Evolutionary conservation across 1,284 basidiomycete species (phyloP), one percentile per base, ranked within the genome.

Genomic region (Paramarasmius palmivorus): DNA sequence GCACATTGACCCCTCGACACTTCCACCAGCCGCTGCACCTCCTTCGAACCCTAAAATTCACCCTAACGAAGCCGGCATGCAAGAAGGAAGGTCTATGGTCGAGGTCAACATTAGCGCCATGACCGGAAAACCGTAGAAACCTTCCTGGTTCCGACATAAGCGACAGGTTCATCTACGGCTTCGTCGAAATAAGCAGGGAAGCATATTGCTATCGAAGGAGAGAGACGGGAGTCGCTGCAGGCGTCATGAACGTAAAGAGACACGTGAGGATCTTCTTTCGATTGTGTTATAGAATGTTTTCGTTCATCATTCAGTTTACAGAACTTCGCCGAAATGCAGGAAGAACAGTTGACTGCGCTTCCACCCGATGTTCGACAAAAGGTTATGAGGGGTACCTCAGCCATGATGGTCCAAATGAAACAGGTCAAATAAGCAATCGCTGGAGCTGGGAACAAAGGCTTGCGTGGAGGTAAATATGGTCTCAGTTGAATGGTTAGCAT

Each of bases 151-250:
- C 93, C 6, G 94, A 98, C 73, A 78, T 98, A 53, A 92, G 91
- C 62, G 96, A 98, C 73, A 99, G 93, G 89, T 99, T 99, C 76
- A 99, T 99, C 73, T 99, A 98, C 64, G 97, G 97, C 0, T 99
- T 99, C 67, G 96, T 99, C 69, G 97, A 99, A 72, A 82, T 93
- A 12, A 90, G 90, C 17, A 99, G 95, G 93, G 90, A 92, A 61
- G 85, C 88, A 42, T 99, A 95, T 69, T 90, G 92, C 63, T 88
- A 90, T 67, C 86, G 92, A 62, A 81, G 95, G 64, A 79, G 90
- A 38, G 90, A 92, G 55, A 75, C 95, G 60, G 88, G 88, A 2
- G 89, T 93, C 47, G 73, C 89, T 49, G 90, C 92, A 5, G 82
- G 82, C 50, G 86, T 89, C 39, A 73, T 92, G 44, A 92, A 92